Percentiles rank a stretch among this genome's conserved stretches.
These are phyloP conservation scores for Phytophthora cajani DNA, from an alignment of 352 stramenopile genomes.

Conservation along the genomic window DNA sequence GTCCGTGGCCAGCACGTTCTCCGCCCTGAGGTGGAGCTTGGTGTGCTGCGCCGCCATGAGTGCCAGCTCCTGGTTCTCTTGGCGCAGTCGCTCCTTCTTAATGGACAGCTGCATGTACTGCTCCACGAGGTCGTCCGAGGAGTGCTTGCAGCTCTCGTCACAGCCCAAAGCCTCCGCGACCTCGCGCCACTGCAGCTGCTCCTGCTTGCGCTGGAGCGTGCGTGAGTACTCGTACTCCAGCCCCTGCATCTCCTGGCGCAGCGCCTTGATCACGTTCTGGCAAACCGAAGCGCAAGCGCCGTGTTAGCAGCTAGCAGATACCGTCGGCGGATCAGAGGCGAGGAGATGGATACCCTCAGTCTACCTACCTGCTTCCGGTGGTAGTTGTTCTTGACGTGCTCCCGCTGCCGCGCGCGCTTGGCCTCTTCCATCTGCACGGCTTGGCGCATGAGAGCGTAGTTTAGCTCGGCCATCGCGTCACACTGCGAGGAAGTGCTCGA, in stretches of 20 bases:
- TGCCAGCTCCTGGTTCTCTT: conserved; percentile 60
- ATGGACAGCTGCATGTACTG: conserved; percentile 60
- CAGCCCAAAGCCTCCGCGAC: conserved; percentile 12
- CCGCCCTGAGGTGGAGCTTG: conserved; percentile 50
- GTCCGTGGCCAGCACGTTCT: conserved; percentile 44
- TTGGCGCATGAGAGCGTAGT: conserved; percentile 5
- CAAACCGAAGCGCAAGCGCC: not conserved
- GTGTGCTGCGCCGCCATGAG: conserved; percentile 46
- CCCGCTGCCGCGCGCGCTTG: conserved; percentile 61
- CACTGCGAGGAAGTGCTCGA: not conserved
- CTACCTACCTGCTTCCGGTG: conserved; percentile 40
- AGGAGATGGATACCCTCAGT: no score
- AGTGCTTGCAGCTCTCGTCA: conserved; percentile 11
- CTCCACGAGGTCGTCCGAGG: conserved; percentile 37
- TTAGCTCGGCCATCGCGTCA: conserved; percentile 16
- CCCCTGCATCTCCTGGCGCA: conserved; percentile 42
- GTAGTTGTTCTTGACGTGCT: conserved; percentile 64
- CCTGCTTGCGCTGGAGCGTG: conserved; percentile 28
- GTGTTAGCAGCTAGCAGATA: conserved; percentile 12
- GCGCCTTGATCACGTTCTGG: conserved; percentile 44
- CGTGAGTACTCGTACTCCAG: conserved; percentile 48
- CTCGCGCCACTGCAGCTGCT: conserved; percentile 27
- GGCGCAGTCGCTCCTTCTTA: conserved; percentile 54
- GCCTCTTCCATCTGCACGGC: conserved; percentile 20
- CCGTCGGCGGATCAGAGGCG: not conserved